Conservation (phyloP, 1,284 basidiomycete species). For the Porogramme epimiltina region DNA sequence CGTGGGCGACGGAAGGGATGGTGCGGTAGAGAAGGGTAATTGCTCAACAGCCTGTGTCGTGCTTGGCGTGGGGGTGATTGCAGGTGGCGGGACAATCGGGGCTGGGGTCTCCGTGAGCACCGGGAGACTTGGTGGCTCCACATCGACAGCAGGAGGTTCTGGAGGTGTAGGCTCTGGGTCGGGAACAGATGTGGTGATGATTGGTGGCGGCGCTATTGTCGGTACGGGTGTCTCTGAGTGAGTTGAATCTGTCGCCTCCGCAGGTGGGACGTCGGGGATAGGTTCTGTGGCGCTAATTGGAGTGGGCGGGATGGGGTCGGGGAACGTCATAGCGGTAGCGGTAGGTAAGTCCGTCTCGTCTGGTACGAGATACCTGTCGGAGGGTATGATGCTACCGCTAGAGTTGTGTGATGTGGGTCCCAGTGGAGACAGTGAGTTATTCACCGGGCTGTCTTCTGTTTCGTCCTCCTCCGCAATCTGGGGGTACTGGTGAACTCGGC, state of each 20-base stretch:
- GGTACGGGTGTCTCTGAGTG: conserved; percentile 1
- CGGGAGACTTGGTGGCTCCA: conserved; percentile 1
- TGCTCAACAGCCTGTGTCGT: conserved; percentile 20
- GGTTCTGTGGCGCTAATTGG: conserved; percentile 11
- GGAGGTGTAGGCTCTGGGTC: neutral
- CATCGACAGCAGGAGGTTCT: conserved; percentile 12
- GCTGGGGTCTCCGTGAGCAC: conserved; percentile 9
- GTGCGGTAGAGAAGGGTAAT: conserved; percentile 14
- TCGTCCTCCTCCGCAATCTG: conserved; percentile 71
- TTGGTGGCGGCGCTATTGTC: neutral
- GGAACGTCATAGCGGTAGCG: conserved; percentile 46
- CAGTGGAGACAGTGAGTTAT: conserved; percentile 6
- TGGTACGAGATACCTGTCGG: conserved; percentile 34
- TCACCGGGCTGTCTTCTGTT: conserved; percentile 38
- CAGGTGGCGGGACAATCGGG: conserved; percentile 9
- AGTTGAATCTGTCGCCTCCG: conserved; percentile 6
- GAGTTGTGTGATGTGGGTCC: conserved; percentile 13
- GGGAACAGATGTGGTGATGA: neutral
- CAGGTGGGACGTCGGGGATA: conserved; percentile 13
- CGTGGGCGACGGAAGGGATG: conserved; percentile 41
- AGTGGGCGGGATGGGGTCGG: conserved; percentile 24
- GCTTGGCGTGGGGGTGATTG: conserved; percentile 22
- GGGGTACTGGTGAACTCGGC: conserved; percentile 40
- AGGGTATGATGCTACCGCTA: conserved; percentile 31
- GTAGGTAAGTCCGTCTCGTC: conserved; percentile 42